Evolutionary conservation across 2,329 filamentous ascomycete genomes (phyloP), one percentile per base, ranked within the genome.

Genomic region (Ramichloridium luteum): DNA sequence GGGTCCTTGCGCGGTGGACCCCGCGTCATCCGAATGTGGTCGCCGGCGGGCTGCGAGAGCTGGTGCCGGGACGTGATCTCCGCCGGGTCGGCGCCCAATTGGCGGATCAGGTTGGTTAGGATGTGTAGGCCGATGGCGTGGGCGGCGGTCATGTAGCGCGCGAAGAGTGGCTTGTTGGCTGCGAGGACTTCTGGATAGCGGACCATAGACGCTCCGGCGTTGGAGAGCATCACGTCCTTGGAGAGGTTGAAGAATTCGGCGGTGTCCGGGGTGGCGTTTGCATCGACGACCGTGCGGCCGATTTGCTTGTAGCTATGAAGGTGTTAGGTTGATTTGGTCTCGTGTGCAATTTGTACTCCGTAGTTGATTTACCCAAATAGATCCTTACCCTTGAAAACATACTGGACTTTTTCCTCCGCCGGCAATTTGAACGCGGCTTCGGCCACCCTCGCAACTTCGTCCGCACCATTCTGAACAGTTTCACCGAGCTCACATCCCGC

Each of bases 221-320:
- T 23, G 13, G 51, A 51, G n/a, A 71, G 46, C 31, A 70, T 60
- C 33, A 70, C 65, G 44, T 72, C 65, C 53, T 71, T 71, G 23
- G 61, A 31, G 17, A 70, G 61, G 48, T 71, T 70, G 49, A 70
- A 70, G 40, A 72, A 70, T 40, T 72, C 67, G 32, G 67, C 67
- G n/a, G 61, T 56, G 40, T 72, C 68, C 20, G 54, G 48, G 6
- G 64, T 69, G 4, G 66, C 65, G 18, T 57, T 39, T 17, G 53
- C 56, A 43, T 72, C 68, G 9, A 67, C 54, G 5, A 64, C 48
- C 10, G 57, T 59, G 11, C 54, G 58, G 3, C 68, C 67, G 27
- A 58, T 59, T 0, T 58, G 33, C 31, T 54, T 54, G 39, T 54
- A 54, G 16, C 48, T 50, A 25, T n/a, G 13, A 6, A 6, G 10